Evolutionary conservation across 805 yeast species (phyloP).

Genomic region (Pichia insulana): DNA sequence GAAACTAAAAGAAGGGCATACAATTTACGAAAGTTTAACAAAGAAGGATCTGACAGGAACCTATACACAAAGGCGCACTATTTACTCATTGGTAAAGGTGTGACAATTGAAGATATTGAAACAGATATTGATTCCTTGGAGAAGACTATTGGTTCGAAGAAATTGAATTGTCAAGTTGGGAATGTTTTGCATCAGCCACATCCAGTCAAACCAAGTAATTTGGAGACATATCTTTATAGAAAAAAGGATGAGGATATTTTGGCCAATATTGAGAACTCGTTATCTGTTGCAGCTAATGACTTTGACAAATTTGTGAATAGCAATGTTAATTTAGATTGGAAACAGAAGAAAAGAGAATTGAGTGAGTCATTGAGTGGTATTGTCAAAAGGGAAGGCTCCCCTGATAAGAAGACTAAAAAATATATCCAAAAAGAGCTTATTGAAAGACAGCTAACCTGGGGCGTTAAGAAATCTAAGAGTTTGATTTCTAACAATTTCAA

Average conservation of each 20-base stretch:
- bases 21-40: conserved; percentile 39
- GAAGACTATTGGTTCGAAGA: neutral
- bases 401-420: conserved; percentile 15
- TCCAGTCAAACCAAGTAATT: conserved; percentile 25
- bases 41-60: conserved; percentile 29
- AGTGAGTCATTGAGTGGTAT: conserved; percentile 62
- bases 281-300: conserved; percentile 54
- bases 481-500: conserved; percentile 23
- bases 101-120: conserved; percentile 78
- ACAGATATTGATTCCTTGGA: conserved; percentile 40
- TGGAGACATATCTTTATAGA: conserved; percentile 54
- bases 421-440: conserved; percentile 13
- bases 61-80: conserved; percentile 73
- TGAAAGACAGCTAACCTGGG: conserved; percentile 24
- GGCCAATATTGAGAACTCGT: conserved; percentile 55
- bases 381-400: conserved; percentile 24
- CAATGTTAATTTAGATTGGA: conserved; percentile 79
- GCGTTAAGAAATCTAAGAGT: conserved; percentile 19
- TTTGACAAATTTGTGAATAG: conserved; percentile 71
- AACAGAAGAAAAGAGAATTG: conserved; percentile 62
- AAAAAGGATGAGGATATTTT: conserved; percentile 79
- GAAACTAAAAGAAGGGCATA: conserved; percentile 68
- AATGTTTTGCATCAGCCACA: neutral
- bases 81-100: conserved; percentile 80
- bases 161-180: neutral